Evolutionary conservation across 2,329 filamentous ascomycete genomes (phyloP).

Genomic region (Colletotrichum australisinense): DNA sequence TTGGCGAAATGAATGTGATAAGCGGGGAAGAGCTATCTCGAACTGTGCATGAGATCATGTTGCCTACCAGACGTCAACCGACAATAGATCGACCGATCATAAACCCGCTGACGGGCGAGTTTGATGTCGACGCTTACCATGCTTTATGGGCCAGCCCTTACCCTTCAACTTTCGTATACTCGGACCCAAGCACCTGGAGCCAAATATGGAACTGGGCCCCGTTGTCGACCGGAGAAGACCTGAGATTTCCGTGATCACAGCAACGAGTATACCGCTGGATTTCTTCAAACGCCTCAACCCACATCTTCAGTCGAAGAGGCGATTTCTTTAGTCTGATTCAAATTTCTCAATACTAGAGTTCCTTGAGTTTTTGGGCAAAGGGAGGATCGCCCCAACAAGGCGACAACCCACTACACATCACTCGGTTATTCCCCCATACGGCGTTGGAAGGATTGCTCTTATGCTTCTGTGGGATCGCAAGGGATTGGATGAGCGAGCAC

Average conservation of each 20-base stretch:
- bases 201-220: neutral
- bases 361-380: neutral
- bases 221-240: neutral
- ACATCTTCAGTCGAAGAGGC: neutral
- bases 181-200: neutral
- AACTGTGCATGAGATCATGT: neutral
- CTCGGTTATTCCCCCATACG: constrained; percentile 27
- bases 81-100: neutral
- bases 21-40: neutral
- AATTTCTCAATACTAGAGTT: constrained; percentile 3
- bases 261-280: neutral
- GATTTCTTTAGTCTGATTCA: neutral
- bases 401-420: neutral
- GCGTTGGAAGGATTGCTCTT: constrained; percentile 18
- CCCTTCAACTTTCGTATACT: neutral
- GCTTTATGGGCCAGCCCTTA: neutral
- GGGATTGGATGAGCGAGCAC: constrained; percentile 21
- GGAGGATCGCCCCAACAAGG: constrained; percentile 1
- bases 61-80: neutral
- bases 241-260: neutral
- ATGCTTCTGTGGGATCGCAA: neutral
- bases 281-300: neutral
- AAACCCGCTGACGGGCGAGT: neutral
- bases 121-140: neutral
- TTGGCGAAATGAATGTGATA: neutral